Evolutionary conservation across 129 eudicot genomes (phyloP).

Genomic region (Rutidosis leptorrhynchoides): DNA sequence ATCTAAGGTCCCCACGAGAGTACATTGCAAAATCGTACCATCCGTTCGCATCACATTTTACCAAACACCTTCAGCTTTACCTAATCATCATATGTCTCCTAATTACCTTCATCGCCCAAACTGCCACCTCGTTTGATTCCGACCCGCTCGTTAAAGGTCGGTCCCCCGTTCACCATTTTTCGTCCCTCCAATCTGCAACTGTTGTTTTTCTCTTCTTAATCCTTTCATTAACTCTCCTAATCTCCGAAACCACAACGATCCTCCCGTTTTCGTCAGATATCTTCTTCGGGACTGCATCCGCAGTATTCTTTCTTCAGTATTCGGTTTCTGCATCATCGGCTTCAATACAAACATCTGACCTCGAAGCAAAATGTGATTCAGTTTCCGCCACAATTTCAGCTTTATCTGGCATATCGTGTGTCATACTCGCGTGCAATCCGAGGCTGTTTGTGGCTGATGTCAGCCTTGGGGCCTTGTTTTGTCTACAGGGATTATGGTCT

Average conservation of each 20-base stretch:
- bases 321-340: slow-evolving; percentile 54
- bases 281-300: slow-evolving; percentile 65
- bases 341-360: slow-evolving; percentile 54
- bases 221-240: slow-evolving; percentile 49
- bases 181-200: slow-evolving; percentile 73
- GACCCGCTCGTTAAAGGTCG: slow-evolving; percentile 79
- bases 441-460: slow-evolving; percentile 65
- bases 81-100: slow-evolving; percentile 57
- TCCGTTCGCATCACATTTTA: slow-evolving; percentile 27
- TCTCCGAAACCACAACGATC: slow-evolving; percentile 54
- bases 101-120: slow-evolving; percentile 56
- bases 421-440: slow-evolving; percentile 60
- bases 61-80: slow-evolving; percentile 53
- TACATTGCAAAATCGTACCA: slow-evolving; percentile 79
- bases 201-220: slow-evolving; percentile 56
- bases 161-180: slow-evolving; percentile 73
- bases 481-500: slow-evolving; percentile 78
- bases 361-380: slow-evolving; percentile 68
- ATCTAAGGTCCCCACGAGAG: slow-evolving; percentile 60
- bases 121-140: slow-evolving; percentile 47
- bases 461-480: slow-evolving; percentile 55
- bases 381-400: slow-evolving; percentile 57
- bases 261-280: slow-evolving; percentile 72
- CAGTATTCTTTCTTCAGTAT: slow-evolving; percentile 61
- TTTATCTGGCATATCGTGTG: slow-evolving; percentile 50